These are phyloP conservation scores for Terfezia claveryi DNA, from an alignment of 495 filamentous ascomycete species.

Conservation along the genomic window DNA sequence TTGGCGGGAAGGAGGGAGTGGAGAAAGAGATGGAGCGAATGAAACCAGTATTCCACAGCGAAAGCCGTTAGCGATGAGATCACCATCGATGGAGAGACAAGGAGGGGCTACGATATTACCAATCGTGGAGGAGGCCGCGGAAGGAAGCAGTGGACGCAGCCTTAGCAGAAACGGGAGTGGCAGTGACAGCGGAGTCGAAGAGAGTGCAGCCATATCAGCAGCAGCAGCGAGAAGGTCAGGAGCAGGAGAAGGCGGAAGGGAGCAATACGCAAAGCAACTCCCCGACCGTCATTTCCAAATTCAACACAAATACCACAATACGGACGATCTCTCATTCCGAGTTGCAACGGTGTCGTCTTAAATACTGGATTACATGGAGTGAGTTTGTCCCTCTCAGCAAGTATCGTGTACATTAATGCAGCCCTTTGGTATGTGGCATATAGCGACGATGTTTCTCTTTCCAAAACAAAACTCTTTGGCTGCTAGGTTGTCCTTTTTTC, in stretches of 20 bases:
- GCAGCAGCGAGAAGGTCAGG: background rate
- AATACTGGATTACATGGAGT: background rate
- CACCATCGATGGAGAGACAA: conserved; percentile 31
- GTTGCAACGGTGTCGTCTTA: background rate
- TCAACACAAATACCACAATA: background rate
- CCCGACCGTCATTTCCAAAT: background rate
- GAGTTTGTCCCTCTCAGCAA: too few species aligned
- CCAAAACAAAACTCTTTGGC: background rate
- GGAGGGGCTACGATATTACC: conserved; percentile 52
- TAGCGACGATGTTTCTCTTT: background rate
- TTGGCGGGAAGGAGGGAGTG: conserved; percentile 20
- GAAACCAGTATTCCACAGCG: conserved; percentile 31
- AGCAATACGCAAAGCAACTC: background rate
- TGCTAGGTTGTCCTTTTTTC: background rate
- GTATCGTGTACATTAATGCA: background rate
- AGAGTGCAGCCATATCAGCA: background rate
- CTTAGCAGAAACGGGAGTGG: background rate
- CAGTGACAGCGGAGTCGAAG: background rate
- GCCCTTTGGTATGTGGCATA: background rate
- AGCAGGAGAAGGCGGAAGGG: background rate
- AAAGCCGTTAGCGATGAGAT: conserved; percentile 30
- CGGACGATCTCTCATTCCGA: background rate
- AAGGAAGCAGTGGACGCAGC: conserved; percentile 45
- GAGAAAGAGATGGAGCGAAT: conserved; percentile 27
- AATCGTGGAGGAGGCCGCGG: conserved; percentile 76